Conservation (phyloP, 2,329 filamentous ascomycete species). For the Colletotrichum simmondsii region DNA sequence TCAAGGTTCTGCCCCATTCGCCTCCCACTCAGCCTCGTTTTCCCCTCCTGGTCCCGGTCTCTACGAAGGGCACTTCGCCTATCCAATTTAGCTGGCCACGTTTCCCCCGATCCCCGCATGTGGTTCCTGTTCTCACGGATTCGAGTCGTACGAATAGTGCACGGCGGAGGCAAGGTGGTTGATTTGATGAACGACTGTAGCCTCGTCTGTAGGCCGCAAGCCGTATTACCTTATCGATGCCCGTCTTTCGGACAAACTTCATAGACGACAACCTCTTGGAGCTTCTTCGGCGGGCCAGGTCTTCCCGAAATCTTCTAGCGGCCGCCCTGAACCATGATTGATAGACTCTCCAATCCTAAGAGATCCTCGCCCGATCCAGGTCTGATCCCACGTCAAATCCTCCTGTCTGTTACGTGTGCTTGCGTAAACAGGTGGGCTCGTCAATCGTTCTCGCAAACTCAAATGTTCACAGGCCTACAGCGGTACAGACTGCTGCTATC, state of each 20-base stretch:
- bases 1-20: constrained; percentile 19
- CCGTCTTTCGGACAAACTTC: not conserved
- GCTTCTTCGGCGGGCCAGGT: constrained; percentile 20
- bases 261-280: not conserved
- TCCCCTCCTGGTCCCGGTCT: constrained; percentile 13
- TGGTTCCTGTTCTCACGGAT: not conserved
- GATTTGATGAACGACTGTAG: not conserved
- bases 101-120: not conserved
- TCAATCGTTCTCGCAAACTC: constrained; percentile 31
- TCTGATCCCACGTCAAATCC: constrained; percentile 19
- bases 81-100: constrained; percentile 2
- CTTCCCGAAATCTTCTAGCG: constrained; percentile 20
- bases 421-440: constrained; percentile 25
- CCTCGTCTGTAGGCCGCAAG: not conserved
- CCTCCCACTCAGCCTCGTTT: constrained; percentile 28
- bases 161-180: not conserved
- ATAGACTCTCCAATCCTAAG: constrained; percentile 17
- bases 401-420: constrained; percentile 22
- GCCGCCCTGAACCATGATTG: constrained; percentile 19
- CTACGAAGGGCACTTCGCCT: not conserved
- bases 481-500: not conserved
- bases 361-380: constrained; percentile 9
- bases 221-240: not conserved
- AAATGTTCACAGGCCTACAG: constrained; percentile 2
- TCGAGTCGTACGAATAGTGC: not conserved